Base-by-base conservation (phyloP, 345 rosid genomes). In the Eucalyptus cloeziana region DNA sequence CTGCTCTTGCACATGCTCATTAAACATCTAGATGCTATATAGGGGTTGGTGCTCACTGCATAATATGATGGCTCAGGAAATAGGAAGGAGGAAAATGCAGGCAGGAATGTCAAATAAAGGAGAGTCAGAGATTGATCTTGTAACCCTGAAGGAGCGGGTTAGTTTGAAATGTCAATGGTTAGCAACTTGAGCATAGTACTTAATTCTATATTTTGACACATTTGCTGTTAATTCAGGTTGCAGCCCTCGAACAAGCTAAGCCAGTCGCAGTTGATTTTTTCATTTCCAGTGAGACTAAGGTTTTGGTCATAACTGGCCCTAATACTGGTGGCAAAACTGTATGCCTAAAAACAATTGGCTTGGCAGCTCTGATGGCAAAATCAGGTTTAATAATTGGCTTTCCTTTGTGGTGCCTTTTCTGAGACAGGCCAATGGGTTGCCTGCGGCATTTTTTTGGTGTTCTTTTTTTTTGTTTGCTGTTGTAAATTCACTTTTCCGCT, bases 311-410 rank as follows among this genome's bases (percentile, higher is more conserved):
- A 89, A 97, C 99, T 33, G 99, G 99, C 87, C 99, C 99, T n/a
- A 97, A 96, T 90, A 97, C 98, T 14, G 99, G 99, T 85, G 99
- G 99, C 86, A 96, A 96, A 95, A 97, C 99, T 71, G 95, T 95
- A 86, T 95, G 97, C 95, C 93, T 97, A 86, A 97, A 97, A 94
- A 96, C 99, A 54, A 91, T 96, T 91, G 99, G 98, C 93, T 95
- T 97, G 93, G 98, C 97, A 87, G 95, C 97, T 88, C 92, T 97
- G 97, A 97, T 97, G 99, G 98, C 98, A 88, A 96, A 96, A 94
- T 94, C 98, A 92, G 99, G 99, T 95, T 86, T 88, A 64, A 58
- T 11, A 22, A 21, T 87, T 76, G 83, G 64, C 62, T 47, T 88
- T 85, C 81, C 87, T 79, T 87, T 54, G 85, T 37, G 44, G 43